Evolutionary conservation across 305 asterid species (phyloP).

Genomic region (Fraxinus albicans): DNA sequence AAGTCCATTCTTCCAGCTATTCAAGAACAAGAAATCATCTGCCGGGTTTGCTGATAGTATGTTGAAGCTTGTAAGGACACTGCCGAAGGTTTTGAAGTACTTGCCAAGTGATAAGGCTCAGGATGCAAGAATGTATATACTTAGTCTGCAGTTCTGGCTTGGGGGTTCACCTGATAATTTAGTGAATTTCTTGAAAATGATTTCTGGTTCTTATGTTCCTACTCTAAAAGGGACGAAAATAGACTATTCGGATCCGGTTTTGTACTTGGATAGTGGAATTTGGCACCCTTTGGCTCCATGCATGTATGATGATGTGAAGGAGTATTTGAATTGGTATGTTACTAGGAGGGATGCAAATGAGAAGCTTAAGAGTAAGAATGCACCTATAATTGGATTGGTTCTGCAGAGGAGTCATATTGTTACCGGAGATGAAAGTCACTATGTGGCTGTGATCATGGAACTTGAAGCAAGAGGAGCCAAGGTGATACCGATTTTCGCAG

Average conservation of each 20-base stretch:
- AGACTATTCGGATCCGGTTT: constrained; percentile 76
- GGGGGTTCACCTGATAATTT: constrained; percentile 95
- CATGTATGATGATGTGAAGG: constrained; percentile 96
- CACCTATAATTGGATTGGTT: constrained; percentile 79
- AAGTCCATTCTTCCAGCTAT: constrained; percentile 91
- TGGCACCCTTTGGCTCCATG: constrained; percentile 99
- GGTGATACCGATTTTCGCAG: constrained; percentile 91
- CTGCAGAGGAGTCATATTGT: constrained; percentile 93
- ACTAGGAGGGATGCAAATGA: constrained; percentile 73
- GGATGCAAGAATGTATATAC: constrained; percentile 84
- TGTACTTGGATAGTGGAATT: constrained; percentile 77
- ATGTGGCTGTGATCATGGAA: constrained; percentile 99
- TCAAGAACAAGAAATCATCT: constrained; percentile 81
- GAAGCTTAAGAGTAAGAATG: constrained; percentile 59
- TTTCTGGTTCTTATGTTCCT: constrained; percentile 84
- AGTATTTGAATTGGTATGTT: constrained; percentile 92
- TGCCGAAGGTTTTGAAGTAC: constrained; percentile 92
- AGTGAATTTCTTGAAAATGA: constrained; percentile 87
- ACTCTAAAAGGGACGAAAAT: constrained; percentile 63
- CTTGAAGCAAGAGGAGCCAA: constrained; percentile 94
- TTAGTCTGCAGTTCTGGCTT: constrained; percentile 96
- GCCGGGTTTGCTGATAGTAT: constrained; percentile 93
- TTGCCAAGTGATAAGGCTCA: constrained; percentile 97
- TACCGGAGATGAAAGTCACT: constrained; percentile 95
- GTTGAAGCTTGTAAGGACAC: constrained; percentile 90